Base-by-base conservation (phyloP, 2,329 filamentous ascomycete species). In the Curvularia verruculosa region DNA sequence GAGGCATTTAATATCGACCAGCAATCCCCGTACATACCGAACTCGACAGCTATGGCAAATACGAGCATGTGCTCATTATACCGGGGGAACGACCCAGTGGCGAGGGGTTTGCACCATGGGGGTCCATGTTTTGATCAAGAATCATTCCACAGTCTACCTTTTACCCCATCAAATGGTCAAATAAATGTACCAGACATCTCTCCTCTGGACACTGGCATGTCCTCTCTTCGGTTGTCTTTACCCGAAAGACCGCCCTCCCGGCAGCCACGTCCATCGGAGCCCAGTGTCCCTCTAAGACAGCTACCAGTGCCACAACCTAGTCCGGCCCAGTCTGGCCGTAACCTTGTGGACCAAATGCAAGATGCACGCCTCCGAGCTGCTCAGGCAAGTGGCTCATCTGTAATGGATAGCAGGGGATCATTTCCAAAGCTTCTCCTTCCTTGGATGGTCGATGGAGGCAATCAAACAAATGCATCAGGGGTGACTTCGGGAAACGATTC, bases 281-380 rank as follows among this genome's bases (percentile, higher is more conserved):
- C 58, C 15, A 26, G 59, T 29, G 53, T 54, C 21, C 68, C 71
- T 10, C 69, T 64, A 43, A 65, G 73, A 46, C 72, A 70, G 24
- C 60, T 75, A 4, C 74, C 74, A 7, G 61, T 72, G 10, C 74
- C 73, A n/a, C 71, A 70, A 31, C 66, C 72, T 9, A 71, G 63
- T 24, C 63, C 64, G 8, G 61, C 65, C 12, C 69, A 68, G 29
- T 57, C 58, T 3, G 60, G 67, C 3, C 64, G 69, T 6, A 71
- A 73, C 49, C 58, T 51, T 19, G 65, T 74, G 3, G 74, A 75
- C 45, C 66, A 70, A 36, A 28, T 74, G 21, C 73, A 75, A 61
- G 70, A 70, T 39, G 68, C 65, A 52, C 66, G 68, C 12, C 61
- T 76, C 26, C 68, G 70, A 28, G 66, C 68, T 39, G 58, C 56